A percentile compares a stretch with the other conserved stretches of the same genome.
These are phyloP conservation scores for Teunomyces atbi DNA, from an alignment of 805 yeast species.

Conservation along the genomic window DNA sequence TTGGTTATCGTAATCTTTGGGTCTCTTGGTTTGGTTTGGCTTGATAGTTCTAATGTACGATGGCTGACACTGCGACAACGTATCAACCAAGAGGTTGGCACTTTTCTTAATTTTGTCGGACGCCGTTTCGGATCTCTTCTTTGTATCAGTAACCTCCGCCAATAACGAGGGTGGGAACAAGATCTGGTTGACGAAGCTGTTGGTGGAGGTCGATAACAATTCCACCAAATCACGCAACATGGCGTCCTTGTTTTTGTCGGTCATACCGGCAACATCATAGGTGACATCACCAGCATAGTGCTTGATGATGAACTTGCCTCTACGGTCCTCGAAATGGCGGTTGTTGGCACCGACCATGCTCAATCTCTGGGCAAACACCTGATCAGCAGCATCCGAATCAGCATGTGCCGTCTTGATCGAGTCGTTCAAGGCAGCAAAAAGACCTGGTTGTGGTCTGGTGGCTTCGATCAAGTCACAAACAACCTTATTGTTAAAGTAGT, in stretches of 20 bases:
- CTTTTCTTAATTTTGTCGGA: constrained; percentile 90
- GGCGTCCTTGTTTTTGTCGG: constrained; percentile 96
- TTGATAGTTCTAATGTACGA: constrained; percentile 96
- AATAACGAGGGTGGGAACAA: constrained; percentile 42
- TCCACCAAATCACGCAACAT: constrained; percentile 85
- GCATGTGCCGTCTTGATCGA: constrained; percentile 99
- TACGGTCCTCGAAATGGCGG: constrained; percentile 86
- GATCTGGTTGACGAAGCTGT: constrained; percentile 61
- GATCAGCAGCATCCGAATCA: constrained; percentile 94
- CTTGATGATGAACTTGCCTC: constrained; percentile 81
- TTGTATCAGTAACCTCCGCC: constrained; percentile 48
- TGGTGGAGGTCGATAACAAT: constrained; percentile 67
- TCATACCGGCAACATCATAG: constrained; percentile 84
- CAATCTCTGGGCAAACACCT: constrained; percentile 88
- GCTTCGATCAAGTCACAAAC: constrained; percentile 97
- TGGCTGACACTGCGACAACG: constrained; percentile 87
- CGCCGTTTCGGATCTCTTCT: constrained; percentile 89
- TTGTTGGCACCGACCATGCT: constrained; percentile 74
- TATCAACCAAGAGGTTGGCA: constrained; percentile 87
- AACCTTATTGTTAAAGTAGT: constrained; percentile 91
- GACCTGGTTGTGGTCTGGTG: constrained; percentile 85
- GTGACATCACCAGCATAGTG: constrained; percentile 99
- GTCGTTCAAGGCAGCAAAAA: constrained; percentile 94
- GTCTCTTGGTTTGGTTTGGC: constrained; percentile 91
- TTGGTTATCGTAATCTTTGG: constrained; percentile 81